Percentiles rank a stretch among this genome's conserved stretches.
phyloP scores from a whole-genome alignment of 805 yeast species.

The Geotrichum ghanense region DNA sequence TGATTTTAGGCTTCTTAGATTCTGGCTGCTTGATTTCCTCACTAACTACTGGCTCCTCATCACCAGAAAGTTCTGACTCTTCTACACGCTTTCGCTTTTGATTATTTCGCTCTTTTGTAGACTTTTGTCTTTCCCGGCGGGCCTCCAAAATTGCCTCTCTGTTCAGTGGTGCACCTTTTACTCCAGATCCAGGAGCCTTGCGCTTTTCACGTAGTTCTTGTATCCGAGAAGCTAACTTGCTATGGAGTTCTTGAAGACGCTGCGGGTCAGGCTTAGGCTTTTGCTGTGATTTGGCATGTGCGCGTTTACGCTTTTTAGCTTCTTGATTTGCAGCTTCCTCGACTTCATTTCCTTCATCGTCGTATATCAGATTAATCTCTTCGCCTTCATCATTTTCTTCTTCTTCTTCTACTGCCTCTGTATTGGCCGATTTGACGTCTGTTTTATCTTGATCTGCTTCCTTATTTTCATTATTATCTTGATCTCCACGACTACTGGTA shows the following conservation, averaged over 20 bases:
- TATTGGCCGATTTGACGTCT: conserved; percentile 22
- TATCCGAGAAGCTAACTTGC: conserved; percentile 69
- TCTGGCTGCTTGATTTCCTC: conserved; percentile 30
- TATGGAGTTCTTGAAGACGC: conserved; percentile 57
- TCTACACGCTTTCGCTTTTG: conserved; percentile 27
- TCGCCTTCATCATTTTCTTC: conserved; percentile 5
- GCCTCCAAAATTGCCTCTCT: conserved; percentile 62
- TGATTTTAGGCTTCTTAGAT: conserved; percentile 26
- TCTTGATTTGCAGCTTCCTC: conserved; percentile 25
- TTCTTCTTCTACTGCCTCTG: conserved; percentile 2
- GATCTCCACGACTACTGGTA: conserved; percentile 13
- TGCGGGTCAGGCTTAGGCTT: conserved; percentile 6
- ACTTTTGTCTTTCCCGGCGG: conserved; percentile 31
- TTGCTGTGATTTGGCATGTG: neutral
- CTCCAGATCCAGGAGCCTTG: conserved; percentile 82
- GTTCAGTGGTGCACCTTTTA: conserved; percentile 70
- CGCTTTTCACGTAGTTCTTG: conserved; percentile 61
- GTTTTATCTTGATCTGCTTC: conserved; percentile 17
- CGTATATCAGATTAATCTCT: conserved; percentile 39
- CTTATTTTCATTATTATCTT: conserved; percentile 6
- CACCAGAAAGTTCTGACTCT: conserved; percentile 28
- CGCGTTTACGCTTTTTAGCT: neutral
- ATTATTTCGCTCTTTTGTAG: conserved; percentile 22
- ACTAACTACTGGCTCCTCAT: conserved; percentile 22
- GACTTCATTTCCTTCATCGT: conserved; percentile 53